A percentile compares a stretch with the other conserved stretches of the same genome.
Evolutionary conservation across 495 filamentous ascomycete species (phyloP).

Genomic region (Aspergillus homomorphus): DNA sequence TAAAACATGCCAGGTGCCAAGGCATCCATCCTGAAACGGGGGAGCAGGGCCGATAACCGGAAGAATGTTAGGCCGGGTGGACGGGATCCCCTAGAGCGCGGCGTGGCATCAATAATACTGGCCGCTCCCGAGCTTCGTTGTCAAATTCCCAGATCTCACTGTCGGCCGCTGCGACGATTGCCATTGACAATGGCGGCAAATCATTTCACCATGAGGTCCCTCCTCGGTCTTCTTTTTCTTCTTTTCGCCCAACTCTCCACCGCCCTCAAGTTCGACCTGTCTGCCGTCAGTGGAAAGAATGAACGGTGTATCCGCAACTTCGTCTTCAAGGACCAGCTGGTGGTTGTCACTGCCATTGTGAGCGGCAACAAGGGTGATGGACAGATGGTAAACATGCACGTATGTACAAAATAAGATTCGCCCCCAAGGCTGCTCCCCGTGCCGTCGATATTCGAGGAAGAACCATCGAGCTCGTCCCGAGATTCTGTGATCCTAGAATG

Average conservation of each 20-base stretch:
- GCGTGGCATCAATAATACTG: conserved; percentile 28
- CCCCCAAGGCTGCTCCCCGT: background rate
- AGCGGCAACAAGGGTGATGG: conserved; percentile 86
- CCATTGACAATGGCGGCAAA: conserved; percentile 32
- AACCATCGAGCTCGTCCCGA: background rate
- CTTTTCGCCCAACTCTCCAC: conserved; percentile 57
- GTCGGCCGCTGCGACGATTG: conserved; percentile 23
- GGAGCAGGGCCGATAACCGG: conserved; percentile 1
- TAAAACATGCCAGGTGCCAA: no score
- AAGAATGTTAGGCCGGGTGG: background rate
- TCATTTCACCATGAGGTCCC: conserved; percentile 34
- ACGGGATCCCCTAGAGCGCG: conserved; percentile 17
- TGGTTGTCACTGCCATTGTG: conserved; percentile 95
- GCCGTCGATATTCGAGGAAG: background rate
- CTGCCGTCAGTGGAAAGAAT: conserved; percentile 63
- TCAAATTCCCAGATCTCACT: conserved; percentile 25
- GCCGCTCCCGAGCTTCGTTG: conserved; percentile 18
- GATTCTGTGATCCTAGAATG: background rate
- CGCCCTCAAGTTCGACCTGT: conserved; percentile 91
- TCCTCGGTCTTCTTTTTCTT: conserved; percentile 33
- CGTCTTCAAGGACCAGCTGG: conserved; percentile 85
- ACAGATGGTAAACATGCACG: conserved; percentile 91
- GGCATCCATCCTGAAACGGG: background rate
- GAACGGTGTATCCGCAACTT: conserved; percentile 97
- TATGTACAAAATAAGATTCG: conserved; percentile 54